A percentile compares a stretch with the other conserved stretches of the same genome.
These are phyloP conservation scores for Betula pendula DNA, from an alignment of 306 rosid species.

Conservation along the genomic window DNA sequence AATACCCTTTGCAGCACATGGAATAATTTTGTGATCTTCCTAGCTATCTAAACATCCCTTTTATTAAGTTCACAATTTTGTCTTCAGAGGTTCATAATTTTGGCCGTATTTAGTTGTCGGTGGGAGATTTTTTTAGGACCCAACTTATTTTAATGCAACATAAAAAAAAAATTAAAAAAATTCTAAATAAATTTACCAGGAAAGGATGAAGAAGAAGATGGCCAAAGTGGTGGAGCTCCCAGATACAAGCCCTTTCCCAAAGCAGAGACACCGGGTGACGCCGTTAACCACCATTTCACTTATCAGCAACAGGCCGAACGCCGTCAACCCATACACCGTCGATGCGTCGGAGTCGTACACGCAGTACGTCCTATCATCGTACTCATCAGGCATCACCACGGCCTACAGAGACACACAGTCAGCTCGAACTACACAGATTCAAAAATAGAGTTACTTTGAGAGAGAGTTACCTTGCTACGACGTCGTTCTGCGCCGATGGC, in stretches of 20 bases:
- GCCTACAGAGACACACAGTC: conserved; percentile 43
- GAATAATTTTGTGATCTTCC: not conserved
- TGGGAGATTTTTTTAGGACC: not conserved
- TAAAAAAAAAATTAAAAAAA: not conserved
- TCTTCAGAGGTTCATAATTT: not conserved
- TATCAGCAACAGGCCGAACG: conserved; percentile 58
- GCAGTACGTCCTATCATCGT: conserved; percentile 71
- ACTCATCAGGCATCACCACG: conserved; percentile 57
- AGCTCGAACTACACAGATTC: not conserved
- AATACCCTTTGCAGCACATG: too few relatives aligned
- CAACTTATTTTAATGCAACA: not conserved
- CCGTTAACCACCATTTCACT: conserved; percentile 66
- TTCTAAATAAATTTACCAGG: conserved; percentile 49
- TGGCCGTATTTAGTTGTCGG: not conserved
- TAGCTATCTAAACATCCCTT: not conserved
- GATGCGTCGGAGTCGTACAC: conserved; percentile 82
- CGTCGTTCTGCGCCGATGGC: conserved; percentile 94
- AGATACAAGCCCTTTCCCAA: conserved; percentile 77
- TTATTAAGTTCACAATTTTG: not conserved
- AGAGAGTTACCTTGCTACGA: conserved; percentile 57
- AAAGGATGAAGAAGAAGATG: conserved; percentile 66
- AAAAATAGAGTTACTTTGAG: too few relatives aligned
- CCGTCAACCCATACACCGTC: conserved; percentile 81
- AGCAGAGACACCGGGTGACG: conserved; percentile 89
- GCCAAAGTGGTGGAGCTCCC: conserved; percentile 66